A percentile compares a stretch with the other conserved stretches of the same genome.
Conservation (phyloP, 805 yeast species). For the Cyberlindnera veronae region DNA sequence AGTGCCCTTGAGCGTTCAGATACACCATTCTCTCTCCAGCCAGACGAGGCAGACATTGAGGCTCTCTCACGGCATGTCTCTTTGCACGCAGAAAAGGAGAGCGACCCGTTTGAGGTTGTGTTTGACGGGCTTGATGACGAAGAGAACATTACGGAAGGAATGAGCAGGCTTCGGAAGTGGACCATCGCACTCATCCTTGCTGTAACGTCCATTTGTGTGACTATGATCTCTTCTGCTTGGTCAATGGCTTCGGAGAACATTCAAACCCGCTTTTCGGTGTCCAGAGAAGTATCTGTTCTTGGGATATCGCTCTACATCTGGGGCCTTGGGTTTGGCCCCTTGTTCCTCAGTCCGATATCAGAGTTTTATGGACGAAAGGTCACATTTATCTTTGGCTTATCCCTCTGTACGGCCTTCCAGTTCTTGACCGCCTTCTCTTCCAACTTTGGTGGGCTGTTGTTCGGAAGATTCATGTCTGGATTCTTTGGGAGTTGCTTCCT, state of each 20-base stretch:
- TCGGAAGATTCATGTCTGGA: conserved; percentile 66
- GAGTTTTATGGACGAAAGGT: conserved; percentile 61
- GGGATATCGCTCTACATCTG: conserved; percentile 64
- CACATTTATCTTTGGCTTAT: conserved; percentile 57
- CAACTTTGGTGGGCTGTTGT: conserved; percentile 59
- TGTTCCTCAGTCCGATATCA: conserved; percentile 62
- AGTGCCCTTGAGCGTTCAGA: conserved; percentile 2
- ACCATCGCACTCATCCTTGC: conserved; percentile 51
- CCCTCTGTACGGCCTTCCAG: conserved; percentile 59
- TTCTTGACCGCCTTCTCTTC: conserved; percentile 51
- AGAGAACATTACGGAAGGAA: conserved; percentile 30
- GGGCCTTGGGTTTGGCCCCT: conserved; percentile 68
- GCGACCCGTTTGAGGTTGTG: conserved; percentile 28
- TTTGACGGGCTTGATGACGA: conserved; percentile 27
- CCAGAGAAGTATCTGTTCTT: conserved; percentile 52
- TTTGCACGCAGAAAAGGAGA: conserved; percentile 3
- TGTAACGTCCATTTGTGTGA: conserved; percentile 53
- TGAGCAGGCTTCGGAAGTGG: conserved; percentile 54
- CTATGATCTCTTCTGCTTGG: conserved; percentile 69
- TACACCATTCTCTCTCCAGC: conserved; percentile 13
- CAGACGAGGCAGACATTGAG: conserved; percentile 22
- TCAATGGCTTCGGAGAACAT: conserved; percentile 57
- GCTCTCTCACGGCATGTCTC: conserved; percentile 13
- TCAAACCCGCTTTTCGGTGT: conserved; percentile 42
- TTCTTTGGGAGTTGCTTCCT: conserved; percentile 73